Evolutionary conservation across 305 asterid species (phyloP).

Genomic region (Solanum hybrid): DNA sequence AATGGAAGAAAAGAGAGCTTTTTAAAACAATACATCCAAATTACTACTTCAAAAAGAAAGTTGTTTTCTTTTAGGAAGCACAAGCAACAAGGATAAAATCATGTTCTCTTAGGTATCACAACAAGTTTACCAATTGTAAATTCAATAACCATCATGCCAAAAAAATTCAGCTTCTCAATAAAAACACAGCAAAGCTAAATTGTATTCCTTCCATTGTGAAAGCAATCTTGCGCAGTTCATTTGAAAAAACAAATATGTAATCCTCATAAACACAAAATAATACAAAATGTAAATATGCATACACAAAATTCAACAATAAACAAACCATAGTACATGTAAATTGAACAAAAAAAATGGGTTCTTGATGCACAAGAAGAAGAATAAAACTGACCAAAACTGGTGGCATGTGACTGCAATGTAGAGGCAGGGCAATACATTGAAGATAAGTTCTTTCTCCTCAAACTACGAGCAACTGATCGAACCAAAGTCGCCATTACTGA

Average conservation of each 20-base stretch:
- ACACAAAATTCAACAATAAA: not conserved
- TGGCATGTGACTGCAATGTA: constrained; percentile 68
- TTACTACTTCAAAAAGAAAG: not conserved
- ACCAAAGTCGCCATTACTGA: constrained; percentile 32
- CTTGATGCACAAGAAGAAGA: not conserved
- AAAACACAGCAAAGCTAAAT: not conserved
- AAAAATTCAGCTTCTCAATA: not conserved
- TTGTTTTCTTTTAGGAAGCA: not conserved
- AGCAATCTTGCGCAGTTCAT: too few species aligned
- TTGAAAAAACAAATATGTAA: too few species aligned
- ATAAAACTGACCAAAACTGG: constrained; percentile 63
- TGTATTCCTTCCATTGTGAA: not conserved
- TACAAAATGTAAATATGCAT: not conserved
- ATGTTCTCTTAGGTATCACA: not conserved
- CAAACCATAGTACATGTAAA: not conserved
- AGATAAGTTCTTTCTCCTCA: constrained; percentile 29
- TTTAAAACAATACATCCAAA: not conserved
- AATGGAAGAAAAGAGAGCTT: not conserved
- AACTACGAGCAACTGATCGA: constrained; percentile 40
- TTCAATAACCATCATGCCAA: not conserved
- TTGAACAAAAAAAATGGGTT: not conserved
- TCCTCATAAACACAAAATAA: too few species aligned
- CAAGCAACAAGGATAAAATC: too few species aligned
- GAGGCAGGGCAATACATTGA: constrained; percentile 27
- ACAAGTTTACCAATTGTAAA: not conserved